Conservation (phyloP, 345 rosid genomes). For the Eutrema japonicum region DNA sequence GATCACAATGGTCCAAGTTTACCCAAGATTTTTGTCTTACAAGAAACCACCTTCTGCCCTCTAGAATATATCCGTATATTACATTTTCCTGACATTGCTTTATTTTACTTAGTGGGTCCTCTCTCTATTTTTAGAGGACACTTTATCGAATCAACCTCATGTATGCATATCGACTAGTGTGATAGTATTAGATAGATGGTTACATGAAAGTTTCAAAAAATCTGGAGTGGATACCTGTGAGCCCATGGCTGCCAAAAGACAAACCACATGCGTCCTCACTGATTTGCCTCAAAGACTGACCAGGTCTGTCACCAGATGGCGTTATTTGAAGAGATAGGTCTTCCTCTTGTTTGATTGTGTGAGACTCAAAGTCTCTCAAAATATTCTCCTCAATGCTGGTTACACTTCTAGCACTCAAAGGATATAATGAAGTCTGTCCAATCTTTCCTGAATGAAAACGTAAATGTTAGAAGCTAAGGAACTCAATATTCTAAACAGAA, state of each 20-base stretch:
- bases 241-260: conserved; percentile 76
- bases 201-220: conserved; percentile 21
- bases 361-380: conserved; percentile 57
- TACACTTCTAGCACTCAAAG: conserved; percentile 54
- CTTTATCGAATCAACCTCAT: background rate
- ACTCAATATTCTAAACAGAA: conserved; percentile 28
- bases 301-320: conserved; percentile 47
- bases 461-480: conserved; percentile 37
- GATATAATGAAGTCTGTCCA: conserved; percentile 53
- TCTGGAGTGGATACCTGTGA: conserved; percentile 62
- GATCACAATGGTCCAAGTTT: conserved; percentile 16
- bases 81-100: background rate
- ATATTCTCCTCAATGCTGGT: conserved; percentile 52
- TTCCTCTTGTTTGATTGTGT: conserved; percentile 52
- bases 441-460: conserved; percentile 54
- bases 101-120: conserved; percentile 7
- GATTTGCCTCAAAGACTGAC: conserved; percentile 51
- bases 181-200: conserved; percentile 11
- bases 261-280: conserved; percentile 62
- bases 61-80: conserved; percentile 3
- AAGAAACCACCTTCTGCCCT: conserved; percentile 7
- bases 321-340: conserved; percentile 49
- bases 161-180: conserved; percentile 16
- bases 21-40: conserved; percentile 2
- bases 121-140: background rate